These are phyloP conservation scores for Senna tora DNA, from an alignment of 306 rosid species.

Conservation along the genomic window DNA sequence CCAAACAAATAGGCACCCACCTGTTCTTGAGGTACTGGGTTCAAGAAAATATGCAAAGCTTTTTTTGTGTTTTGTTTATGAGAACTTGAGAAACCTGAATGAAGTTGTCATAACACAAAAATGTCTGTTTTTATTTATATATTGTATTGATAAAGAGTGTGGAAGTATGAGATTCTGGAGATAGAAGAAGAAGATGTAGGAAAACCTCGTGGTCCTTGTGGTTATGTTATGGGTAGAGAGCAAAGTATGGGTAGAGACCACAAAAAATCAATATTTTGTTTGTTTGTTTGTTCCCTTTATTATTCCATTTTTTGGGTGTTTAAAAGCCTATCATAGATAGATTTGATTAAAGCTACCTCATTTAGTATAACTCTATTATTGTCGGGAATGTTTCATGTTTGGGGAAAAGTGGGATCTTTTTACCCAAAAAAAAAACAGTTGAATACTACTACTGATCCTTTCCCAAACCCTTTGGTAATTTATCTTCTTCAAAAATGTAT, in stretches of 20 bases:
- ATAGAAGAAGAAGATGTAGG: slow-evolving; percentile 59
- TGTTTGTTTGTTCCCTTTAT: neutral
- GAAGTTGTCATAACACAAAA: too few relatives aligned
- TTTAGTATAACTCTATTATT: slow-evolving; percentile 2
- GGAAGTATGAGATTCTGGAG: slow-evolving; percentile 44
- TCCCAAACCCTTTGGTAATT: slow-evolving; percentile 13
- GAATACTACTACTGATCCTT: neutral
- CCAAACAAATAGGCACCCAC: too few relatives aligned
- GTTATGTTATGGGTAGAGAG: slow-evolving; percentile 67
- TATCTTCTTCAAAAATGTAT: too few relatives aligned
- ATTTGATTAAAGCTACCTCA: slow-evolving; percentile 7
- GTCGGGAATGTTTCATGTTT: slow-evolving; percentile 42
- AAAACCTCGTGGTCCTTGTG: too few relatives aligned
- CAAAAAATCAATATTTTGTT: neutral
- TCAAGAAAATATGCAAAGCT: too few relatives aligned
- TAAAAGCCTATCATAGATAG: slow-evolving; percentile 33
- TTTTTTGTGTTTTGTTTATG: too few relatives aligned
- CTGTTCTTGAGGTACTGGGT: too few relatives aligned
- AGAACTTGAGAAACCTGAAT: too few relatives aligned
- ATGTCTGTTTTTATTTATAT: too few relatives aligned
- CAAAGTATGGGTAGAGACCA: slow-evolving; percentile 59
- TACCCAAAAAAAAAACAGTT: too few relatives aligned
- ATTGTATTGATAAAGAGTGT: too few relatives aligned
- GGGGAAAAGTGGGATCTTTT: neutral
- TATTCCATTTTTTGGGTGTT: neutral